These are phyloP conservation scores for Trichoderma sp. DNA, from an alignment of 2,329 filamentous ascomycete species.

Conservation along the genomic window DNA sequence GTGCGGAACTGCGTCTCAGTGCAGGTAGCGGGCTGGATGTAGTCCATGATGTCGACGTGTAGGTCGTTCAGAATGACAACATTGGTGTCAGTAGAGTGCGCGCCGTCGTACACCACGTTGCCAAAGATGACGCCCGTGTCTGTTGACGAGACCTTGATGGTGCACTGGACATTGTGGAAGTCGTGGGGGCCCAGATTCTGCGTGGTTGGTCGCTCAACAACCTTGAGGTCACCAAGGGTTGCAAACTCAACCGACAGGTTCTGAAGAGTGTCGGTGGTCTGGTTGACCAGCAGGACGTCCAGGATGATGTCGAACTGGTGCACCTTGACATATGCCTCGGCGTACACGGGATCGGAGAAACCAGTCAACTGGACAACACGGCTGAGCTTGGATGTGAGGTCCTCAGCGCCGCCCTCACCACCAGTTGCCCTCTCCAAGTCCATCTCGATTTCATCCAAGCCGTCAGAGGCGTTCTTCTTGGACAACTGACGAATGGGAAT, in stretches of 20 bases:
- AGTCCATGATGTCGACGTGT: constrained; percentile 99
- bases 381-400: constrained; percentile 90
- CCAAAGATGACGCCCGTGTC: constrained; percentile 99
- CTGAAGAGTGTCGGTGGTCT: constrained; percentile 93
- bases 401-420: constrained; percentile 79
- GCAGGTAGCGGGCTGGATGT: constrained; percentile 95
- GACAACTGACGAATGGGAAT: constrained; percentile 90
- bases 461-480: constrained; percentile 84
- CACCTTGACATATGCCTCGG: constrained; percentile 98
- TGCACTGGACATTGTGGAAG: constrained; percentile 97
- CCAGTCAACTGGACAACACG: constrained; percentile 96
- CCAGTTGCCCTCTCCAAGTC: constrained; percentile 94
- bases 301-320: constrained; percentile 98
- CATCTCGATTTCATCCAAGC: constrained; percentile 79
- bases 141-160: constrained; percentile 97
- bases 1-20: constrained; percentile 97
- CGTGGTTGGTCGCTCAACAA: constrained; percentile 93
- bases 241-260: constrained; percentile 98
- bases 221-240: constrained; percentile 96
- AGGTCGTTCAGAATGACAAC: constrained; percentile 98
- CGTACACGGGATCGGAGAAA: constrained; percentile 97
- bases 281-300: constrained; percentile 94
- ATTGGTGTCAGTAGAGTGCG: constrained; percentile 88
- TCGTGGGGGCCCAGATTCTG: constrained; percentile 95
- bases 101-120: constrained; percentile 95